Percentiles rank a stretch among this genome's conserved stretches.
Evolutionary conservation across 2,329 filamentous ascomycete genomes (phyloP).

Genomic region (Pseudohalonectria lignicola): DNA sequence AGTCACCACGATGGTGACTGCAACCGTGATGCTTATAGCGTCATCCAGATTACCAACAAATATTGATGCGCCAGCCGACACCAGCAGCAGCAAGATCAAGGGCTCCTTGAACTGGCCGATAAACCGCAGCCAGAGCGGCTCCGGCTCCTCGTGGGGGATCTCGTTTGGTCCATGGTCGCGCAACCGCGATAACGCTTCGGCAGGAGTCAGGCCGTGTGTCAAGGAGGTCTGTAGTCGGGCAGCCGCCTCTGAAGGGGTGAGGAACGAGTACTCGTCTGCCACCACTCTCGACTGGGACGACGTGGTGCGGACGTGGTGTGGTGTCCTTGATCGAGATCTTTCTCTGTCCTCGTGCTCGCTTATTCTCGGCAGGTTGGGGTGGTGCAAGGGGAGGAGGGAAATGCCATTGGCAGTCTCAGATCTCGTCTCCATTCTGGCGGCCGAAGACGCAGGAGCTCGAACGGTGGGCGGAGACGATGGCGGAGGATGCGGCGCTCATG

Average conservation of each 20-base stretch:
- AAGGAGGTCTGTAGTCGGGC: slow-evolving; percentile 73
- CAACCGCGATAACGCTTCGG: slow-evolving; percentile 71
- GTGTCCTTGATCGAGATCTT: slow-evolving; percentile 7
- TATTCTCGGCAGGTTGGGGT: slow-evolving; percentile 3
- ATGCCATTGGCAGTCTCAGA: slow-evolving; percentile 6
- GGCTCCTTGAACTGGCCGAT: slow-evolving; percentile 96
- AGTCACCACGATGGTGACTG: slow-evolving; percentile 91
- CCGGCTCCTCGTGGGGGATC: slow-evolving; percentile 84
- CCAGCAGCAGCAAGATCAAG: slow-evolving; percentile 81
- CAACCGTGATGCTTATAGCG: slow-evolving; percentile 87
- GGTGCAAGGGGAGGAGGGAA: slow-evolving; percentile 10
- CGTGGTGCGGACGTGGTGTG: slow-evolving; percentile 11
- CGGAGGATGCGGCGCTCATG: too few species aligned
- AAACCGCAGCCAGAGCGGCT: slow-evolving; percentile 91
- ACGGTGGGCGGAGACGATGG: neutral
- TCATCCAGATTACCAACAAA: slow-evolving; percentile 91
- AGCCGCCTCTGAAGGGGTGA: slow-evolving; percentile 71
- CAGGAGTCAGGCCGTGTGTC: slow-evolving; percentile 65
- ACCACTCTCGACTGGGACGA: slow-evolving; percentile 27
- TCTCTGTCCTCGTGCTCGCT: slow-evolving; percentile 6
- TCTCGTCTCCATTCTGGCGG: slow-evolving; percentile 8
- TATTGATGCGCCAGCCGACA: slow-evolving; percentile 78
- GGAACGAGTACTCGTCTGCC: slow-evolving; percentile 51
- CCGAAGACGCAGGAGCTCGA: neutral
- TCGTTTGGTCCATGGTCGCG: slow-evolving; percentile 75